Conservation (phyloP, 2,329 filamentous ascomycete species). For the Aspergillus sp. region DNA sequence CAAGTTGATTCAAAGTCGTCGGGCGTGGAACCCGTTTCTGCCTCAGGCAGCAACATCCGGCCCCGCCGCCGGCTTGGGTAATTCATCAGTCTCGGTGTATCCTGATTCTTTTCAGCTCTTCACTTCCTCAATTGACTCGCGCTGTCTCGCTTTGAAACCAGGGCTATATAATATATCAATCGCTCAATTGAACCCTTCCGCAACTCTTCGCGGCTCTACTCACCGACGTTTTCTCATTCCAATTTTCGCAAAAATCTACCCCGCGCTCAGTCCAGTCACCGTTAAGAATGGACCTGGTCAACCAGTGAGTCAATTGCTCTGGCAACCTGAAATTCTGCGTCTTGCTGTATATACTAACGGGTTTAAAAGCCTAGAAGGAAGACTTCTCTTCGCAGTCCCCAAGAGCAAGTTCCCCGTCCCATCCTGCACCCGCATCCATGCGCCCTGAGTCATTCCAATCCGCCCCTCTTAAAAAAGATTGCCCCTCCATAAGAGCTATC, state of each 20-base stretch:
- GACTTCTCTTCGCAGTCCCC: conserved; percentile 93
- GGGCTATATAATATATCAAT: not conserved
- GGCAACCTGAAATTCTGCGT: not conserved
- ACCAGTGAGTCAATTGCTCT: conserved; percentile 51
- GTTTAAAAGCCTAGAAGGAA: conserved; percentile 74
- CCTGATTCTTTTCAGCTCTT: not conserved
- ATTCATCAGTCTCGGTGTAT: conserved; percentile 1
- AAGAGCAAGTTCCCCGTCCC: conserved; percentile 70
- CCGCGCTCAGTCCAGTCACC: conserved; percentile 19
- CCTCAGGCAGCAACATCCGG: not conserved
- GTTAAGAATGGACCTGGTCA: conserved; percentile 59
- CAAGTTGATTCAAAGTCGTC: not conserved
- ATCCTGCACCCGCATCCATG: conserved; percentile 20
- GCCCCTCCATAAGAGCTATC: not conserved
- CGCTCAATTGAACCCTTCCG: not conserved
- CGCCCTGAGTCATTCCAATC: not conserved
- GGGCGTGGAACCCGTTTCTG: not conserved
- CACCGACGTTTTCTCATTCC: not conserved
- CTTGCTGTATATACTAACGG: conserved; percentile 29
- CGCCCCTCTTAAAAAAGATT: not conserved
- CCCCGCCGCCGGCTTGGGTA: not conserved
- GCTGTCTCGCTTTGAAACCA: not conserved
- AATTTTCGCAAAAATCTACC: conserved; percentile 16
- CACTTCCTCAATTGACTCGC: not conserved
- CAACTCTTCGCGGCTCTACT: not conserved